phyloP scores from a whole-genome alignment of 805 yeast genomes.

The Clavispora vitiphila region DNA sequence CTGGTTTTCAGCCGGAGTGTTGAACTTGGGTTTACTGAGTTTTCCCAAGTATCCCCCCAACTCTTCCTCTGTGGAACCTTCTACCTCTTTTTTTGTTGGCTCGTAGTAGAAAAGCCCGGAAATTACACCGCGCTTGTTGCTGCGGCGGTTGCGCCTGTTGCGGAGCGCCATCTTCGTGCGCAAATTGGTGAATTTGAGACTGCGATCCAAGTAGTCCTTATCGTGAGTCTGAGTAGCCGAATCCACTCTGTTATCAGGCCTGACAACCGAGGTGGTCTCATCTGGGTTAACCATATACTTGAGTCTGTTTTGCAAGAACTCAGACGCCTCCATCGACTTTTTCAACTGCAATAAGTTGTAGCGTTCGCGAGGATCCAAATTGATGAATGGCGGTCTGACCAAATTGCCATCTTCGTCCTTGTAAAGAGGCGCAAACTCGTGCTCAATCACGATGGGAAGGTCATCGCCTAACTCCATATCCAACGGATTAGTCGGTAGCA shows the following conservation, averaged over 20 bases:
- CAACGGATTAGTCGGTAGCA: conserved; percentile 12
- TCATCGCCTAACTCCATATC: conserved; percentile 6
- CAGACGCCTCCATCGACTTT: conserved; percentile 32
- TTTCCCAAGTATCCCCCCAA: conserved; percentile 33
- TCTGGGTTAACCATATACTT: conserved; percentile 39
- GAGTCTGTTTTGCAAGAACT: conserved; percentile 26
- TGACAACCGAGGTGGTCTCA: conserved; percentile 26
- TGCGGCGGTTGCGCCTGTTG: conserved; percentile 7
- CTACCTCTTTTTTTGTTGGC: conserved; percentile 11
- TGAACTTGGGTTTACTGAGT: conserved; percentile 29
- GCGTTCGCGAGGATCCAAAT: conserved; percentile 39
- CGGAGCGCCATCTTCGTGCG: conserved; percentile 13
- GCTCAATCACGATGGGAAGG: conserved; percentile 21
- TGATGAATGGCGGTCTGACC: conserved; percentile 41
- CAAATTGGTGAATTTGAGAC: conserved; percentile 22
- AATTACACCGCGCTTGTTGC: conserved; percentile 22
- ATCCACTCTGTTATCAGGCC: conserved; percentile 28
- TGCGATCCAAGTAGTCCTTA: conserved; percentile 21
- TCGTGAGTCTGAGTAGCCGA: conserved; percentile 40
- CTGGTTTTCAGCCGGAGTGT: background rate
- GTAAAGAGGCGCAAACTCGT: conserved; percentile 30
- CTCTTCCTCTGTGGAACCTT: conserved; percentile 10
- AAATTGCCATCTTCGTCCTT: conserved; percentile 33
- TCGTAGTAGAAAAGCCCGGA: conserved; percentile 37
- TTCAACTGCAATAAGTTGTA: conserved; percentile 38